Evolutionary conservation across 2,329 filamentous ascomycete species (phyloP).

Genomic region (Aspergillus piperis): DNA sequence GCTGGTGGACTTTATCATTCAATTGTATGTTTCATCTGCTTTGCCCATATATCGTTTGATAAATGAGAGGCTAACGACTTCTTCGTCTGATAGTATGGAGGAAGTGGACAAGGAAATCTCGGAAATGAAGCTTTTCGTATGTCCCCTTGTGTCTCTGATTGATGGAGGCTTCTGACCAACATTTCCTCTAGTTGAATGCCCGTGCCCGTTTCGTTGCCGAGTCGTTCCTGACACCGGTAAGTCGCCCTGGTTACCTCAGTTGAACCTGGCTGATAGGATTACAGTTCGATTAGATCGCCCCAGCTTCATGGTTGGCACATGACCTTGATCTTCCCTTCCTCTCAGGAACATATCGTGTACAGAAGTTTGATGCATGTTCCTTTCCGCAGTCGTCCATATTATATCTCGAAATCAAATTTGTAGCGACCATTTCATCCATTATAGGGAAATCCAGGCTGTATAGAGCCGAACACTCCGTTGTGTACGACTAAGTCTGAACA

Average conservation of each 20-base stretch:
- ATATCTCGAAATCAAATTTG: conserved; percentile 7
- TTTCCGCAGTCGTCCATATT: conserved; percentile 16
- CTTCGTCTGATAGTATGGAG: conserved; percentile 65
- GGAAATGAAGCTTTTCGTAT: conserved; percentile 99
- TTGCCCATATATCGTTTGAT: neutral
- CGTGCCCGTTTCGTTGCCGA: conserved; percentile 96
- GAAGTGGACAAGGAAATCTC: conserved; percentile 99
- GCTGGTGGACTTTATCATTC: conserved; percentile 97
- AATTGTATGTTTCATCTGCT: conserved; percentile 58
- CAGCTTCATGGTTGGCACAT: conserved; percentile 22
- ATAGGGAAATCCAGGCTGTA: neutral
- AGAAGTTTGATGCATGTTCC: conserved; percentile 18
- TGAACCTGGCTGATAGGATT: conserved; percentile 24
- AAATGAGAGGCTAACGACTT: neutral
- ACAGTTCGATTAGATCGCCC: conserved; percentile 24
- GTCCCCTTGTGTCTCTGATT: conserved; percentile 32
- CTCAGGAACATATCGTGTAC: conserved; percentile 23
- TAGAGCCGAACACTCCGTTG: neutral
- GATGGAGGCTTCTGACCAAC: conserved; percentile 22
- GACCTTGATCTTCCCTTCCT: conserved; percentile 18
- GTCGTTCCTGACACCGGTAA: conserved; percentile 92
- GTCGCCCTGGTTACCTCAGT: conserved; percentile 21
- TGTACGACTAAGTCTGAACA: neutral
- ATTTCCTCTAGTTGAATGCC: conserved; percentile 75
- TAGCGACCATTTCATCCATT: neutral